These are phyloP conservation scores for Paramecium biaurelia DNA, from an alignment of 73 alveolate species.

Conservation along the genomic window DNA sequence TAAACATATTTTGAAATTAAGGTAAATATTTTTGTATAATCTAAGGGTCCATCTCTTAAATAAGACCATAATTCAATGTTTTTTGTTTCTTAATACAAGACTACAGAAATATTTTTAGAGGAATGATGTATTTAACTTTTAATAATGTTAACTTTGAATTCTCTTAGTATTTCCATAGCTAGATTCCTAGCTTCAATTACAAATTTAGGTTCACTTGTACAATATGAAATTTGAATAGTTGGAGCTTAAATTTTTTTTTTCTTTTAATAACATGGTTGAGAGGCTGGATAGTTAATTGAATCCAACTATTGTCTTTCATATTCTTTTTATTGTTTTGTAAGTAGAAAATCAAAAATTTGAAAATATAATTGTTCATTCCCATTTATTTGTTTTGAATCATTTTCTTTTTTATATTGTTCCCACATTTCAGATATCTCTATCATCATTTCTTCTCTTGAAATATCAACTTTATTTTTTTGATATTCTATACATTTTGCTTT, in stretches of 20 bases:
- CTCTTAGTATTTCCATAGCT: background rate
- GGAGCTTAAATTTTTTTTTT: background rate
- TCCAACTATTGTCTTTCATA: background rate
- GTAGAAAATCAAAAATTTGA: background rate
- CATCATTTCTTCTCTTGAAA: background rate
- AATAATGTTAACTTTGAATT: background rate
- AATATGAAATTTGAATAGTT: background rate
- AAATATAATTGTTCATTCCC: background rate
- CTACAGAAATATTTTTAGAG: background rate
- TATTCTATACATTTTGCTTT: background rate
- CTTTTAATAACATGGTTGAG: background rate
- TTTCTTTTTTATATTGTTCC: background rate
- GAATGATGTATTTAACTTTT: conserved; percentile 26
- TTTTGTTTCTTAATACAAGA: background rate
- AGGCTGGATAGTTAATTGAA: background rate
- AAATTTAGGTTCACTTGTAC: background rate
- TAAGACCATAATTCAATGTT: background rate
- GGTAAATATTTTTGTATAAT: background rate
- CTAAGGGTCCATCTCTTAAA: conserved; percentile 7
- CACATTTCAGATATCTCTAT: conserved; percentile 1
- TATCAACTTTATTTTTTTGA: background rate
- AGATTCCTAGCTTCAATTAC: background rate
- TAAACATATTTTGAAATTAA: background rate
- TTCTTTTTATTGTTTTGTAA: background rate
- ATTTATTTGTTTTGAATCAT: background rate